These are phyloP conservation scores for Tritrichomonas musculus DNA, from an alignment of 208 protist species.

Conservation along the genomic window DNA sequence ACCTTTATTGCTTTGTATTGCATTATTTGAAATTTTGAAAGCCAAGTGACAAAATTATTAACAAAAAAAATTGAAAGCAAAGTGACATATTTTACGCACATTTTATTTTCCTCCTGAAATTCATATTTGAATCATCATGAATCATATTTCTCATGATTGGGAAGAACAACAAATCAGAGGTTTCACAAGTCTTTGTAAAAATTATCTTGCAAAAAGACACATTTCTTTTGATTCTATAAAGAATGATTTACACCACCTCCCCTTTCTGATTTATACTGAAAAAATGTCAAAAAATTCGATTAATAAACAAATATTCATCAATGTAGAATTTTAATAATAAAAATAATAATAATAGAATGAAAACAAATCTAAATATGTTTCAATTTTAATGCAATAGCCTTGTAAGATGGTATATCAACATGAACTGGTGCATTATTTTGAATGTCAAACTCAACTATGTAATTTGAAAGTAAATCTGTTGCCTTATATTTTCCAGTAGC, in stretches of 20 bases:
- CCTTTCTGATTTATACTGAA: neutral
- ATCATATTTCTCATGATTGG: no score
- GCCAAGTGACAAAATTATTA: no score
- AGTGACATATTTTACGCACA: no score
- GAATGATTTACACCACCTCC: neutral
- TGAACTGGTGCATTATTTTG: neutral
- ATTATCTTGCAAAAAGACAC: neutral
- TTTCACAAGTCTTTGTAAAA: neutral
- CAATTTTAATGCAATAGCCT: neutral
- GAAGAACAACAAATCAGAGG: neutral
- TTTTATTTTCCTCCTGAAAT: no score
- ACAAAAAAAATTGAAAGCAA: no score
- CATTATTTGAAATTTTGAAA: no score
- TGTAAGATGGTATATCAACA: neutral
- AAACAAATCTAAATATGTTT: neutral
- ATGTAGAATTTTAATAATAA: neutral
- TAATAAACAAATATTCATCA: neutral
- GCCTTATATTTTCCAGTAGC: no score
- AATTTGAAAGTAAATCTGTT: no score
- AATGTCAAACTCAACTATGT: neutral
- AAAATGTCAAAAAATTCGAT: neutral
- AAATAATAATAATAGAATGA: neutral
- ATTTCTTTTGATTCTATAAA: neutral
- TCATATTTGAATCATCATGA: no score
- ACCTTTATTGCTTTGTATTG: no score